Evolutionary conservation across 176 grass and related monocot genomes (phyloP).

Genomic region (Ananas comosus): DNA sequence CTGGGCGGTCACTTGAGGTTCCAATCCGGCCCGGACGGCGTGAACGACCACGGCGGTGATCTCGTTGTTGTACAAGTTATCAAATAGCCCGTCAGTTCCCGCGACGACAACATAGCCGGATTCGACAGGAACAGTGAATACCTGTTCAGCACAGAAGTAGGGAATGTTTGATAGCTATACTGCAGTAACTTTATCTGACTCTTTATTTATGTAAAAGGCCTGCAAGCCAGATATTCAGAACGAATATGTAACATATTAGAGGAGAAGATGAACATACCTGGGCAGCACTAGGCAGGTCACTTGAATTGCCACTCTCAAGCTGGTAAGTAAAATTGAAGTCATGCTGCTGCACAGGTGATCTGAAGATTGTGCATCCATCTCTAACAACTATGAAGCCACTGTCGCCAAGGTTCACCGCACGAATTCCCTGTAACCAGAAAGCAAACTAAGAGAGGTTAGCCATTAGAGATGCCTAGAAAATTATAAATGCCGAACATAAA

Average conservation of each 20-base stretch:
- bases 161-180: neutral
- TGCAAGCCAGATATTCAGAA: neutral
- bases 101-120: conserved; percentile 75
- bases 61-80: conserved; percentile 85
- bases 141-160: conserved; percentile 24
- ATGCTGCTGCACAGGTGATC: conserved; percentile 88
- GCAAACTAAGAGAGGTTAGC: neutral
- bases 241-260: neutral
- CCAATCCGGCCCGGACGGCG: conserved; percentile 50
- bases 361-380: conserved; percentile 77
- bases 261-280: conserved; percentile 45
- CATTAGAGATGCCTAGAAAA: neutral
- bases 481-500: neutral
- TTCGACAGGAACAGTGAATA: conserved; percentile 61
- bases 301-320: conserved; percentile 88
- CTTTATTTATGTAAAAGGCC: neutral
- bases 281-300: conserved; percentile 90
- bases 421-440: conserved; percentile 47
- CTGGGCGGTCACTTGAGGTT: conserved; percentile 60
- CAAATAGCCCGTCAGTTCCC: conserved; percentile 92
- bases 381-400: conserved; percentile 89
- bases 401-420: conserved; percentile 88
- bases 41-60: conserved; percentile 76
- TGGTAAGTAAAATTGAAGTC: conserved; percentile 99
- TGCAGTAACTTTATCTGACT: no score